phyloP scores from a whole-genome alignment of 78 protist species.

The Pigoraptor vietnamica region DNA sequence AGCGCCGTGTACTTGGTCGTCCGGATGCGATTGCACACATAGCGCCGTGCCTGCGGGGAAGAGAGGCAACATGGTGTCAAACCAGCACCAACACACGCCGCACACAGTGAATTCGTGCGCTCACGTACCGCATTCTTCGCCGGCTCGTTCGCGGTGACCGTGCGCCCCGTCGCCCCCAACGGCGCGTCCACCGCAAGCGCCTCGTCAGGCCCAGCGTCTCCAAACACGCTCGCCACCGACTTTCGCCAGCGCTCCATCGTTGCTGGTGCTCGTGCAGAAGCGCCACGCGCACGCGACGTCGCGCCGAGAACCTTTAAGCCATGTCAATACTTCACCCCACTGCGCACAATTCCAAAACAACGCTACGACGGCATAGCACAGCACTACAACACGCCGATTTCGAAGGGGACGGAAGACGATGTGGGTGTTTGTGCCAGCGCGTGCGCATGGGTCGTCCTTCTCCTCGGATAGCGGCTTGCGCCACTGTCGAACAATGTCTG shows the following conservation, averaged over 20 bases:
- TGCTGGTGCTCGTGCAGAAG: too few species aligned
- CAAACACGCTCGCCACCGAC: not conserved
- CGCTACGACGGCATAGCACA: too few species aligned
- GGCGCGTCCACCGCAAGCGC: not conserved
- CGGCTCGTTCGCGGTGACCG: not conserved
- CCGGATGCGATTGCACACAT: not conserved
- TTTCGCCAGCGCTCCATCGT: not conserved
- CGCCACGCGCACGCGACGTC: too few species aligned
- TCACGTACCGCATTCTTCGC: not conserved
- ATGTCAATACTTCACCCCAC: too few species aligned
- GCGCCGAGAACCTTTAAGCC: too few species aligned
- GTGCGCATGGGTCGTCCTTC: too few species aligned
- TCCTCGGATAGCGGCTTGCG: too few species aligned
- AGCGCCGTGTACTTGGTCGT: conserved; percentile 45
- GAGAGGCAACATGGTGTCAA: not conserved
- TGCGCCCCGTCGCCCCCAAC: not conserved
- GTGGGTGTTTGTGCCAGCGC: too few species aligned
- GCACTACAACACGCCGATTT: too few species aligned
- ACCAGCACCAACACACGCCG: not conserved
- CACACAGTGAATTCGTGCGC: not conserved
- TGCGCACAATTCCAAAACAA: too few species aligned
- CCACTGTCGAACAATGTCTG: too few species aligned
- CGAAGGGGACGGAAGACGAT: too few species aligned
- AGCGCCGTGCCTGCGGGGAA: not conserved
- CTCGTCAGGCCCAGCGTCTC: not conserved